Evolutionary conservation across 1,284 basidiomycete species (phyloP), one percentile per base, ranked within the genome.

Genomic region (Lentinula novae-zelandiae): DNA sequence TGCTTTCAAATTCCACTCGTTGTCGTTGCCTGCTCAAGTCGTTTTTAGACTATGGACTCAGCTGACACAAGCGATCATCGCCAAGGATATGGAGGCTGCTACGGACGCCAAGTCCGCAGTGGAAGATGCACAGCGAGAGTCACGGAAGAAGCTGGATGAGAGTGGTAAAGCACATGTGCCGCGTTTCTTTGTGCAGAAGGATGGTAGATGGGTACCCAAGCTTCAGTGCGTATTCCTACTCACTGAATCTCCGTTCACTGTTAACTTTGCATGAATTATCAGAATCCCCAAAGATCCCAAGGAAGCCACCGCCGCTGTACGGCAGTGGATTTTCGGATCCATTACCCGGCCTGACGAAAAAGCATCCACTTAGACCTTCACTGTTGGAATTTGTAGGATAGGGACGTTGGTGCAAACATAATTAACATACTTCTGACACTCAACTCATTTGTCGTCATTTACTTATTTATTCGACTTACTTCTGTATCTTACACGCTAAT

Each of bases 41-140:
- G 46, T 34, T 8, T 58, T 57, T 20, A 90, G 92, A 66, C 75
- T 98, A 56, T 99, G 96, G 96, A 71, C 79, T 44, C 83, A 88
- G 60, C 80, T 99, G 48, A 99, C 96, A 15, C 79, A 84, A 27
- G 97, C 96, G 17, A 98, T 99, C 75, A 76, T 84, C 57, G 78
- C 80, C 50, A 93, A 90, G 70, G 93, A 99, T 72, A 95, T 98
- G 90, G 93, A 95, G 68, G 90, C 87, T 27, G 97, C 97, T 10
- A 98, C 96, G 8, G 85, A 87, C 46, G 92, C 92, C 53, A 99
- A 99, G 80, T 85, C 86, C 0, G 82, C 82, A 12, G 94, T 99
- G 1, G 96, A 99, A 76, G 95, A 98, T 68, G 87, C 86, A 34
- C 96, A 99, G 74, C 82, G 96, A 56, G 92, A 96, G 67, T 75